A percentile compares a stretch with the other conserved stretches of the same genome.
phyloP scores from a whole-genome alignment of 106 monocot species.

The Cymbidium sinense region DNA sequence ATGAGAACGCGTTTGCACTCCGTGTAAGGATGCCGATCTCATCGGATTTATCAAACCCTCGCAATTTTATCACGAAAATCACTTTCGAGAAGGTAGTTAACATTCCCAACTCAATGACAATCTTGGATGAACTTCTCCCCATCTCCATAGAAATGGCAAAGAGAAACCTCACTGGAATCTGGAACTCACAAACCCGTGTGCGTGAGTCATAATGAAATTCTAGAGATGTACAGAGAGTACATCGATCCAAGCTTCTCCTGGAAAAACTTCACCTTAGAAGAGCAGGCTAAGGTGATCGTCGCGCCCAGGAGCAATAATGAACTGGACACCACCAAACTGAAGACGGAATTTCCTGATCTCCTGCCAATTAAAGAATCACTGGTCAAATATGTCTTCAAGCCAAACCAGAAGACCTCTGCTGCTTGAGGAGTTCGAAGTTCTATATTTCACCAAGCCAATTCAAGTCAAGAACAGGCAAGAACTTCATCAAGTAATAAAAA shows the following conservation, averaged over 20 bases:
- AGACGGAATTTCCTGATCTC: slow-evolving; percentile 43
- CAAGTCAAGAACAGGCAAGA: background rate
- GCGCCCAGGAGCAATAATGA: slow-evolving; percentile 41
- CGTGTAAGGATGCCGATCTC: slow-evolving; percentile 68
- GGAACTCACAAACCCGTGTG: slow-evolving; percentile 66
- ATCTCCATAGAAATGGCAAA: slow-evolving; percentile 67
- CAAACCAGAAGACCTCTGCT: slow-evolving; percentile 39
- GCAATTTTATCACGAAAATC: slow-evolving; percentile 63
- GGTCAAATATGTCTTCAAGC: slow-evolving; percentile 42
- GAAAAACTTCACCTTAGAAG: slow-evolving; percentile 56
- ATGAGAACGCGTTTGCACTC: slow-evolving; percentile 53
- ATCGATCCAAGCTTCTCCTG: slow-evolving; percentile 53
- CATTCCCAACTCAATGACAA: slow-evolving; percentile 63
- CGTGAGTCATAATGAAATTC: slow-evolving; percentile 52
- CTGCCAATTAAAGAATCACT: slow-evolving; percentile 50
- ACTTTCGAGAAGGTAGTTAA: slow-evolving; percentile 52
- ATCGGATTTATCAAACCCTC: slow-evolving; percentile 50
- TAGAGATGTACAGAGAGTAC: slow-evolving; percentile 58
- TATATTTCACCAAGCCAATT: background rate
- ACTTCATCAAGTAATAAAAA: background rate
- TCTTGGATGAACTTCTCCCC: slow-evolving; percentile 55
- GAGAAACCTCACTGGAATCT: slow-evolving; percentile 59
- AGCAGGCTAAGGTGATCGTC: slow-evolving; percentile 60
- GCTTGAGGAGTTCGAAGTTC: slow-evolving; percentile 12
- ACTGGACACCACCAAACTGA: slow-evolving; percentile 35